Evolutionary conservation across 106 monocot species (phyloP).

Genomic region (Dioscorea dumetorum): DNA sequence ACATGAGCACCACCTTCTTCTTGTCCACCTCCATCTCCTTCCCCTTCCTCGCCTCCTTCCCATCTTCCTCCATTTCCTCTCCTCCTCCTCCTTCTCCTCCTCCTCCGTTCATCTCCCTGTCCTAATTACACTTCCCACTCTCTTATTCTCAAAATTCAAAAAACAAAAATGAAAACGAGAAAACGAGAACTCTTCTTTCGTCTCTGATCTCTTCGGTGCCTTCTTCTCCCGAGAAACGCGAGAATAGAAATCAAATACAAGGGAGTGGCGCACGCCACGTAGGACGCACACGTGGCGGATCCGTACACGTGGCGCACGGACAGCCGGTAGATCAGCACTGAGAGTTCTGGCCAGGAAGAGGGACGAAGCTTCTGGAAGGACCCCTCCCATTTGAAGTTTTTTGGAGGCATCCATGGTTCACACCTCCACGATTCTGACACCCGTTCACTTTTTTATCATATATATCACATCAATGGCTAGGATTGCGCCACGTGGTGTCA

Average conservation of each 20-base stretch:
- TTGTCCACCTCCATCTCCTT: constrained; percentile 9
- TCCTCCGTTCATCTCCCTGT: constrained; percentile 11
- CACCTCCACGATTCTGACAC: neutral
- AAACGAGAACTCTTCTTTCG: neutral
- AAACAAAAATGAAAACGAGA: neutral
- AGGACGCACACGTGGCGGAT: constrained; percentile 25
- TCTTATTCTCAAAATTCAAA: neutral
- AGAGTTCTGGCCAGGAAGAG: constrained; percentile 41
- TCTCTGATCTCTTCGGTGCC: neutral
- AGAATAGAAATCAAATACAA: constrained; percentile 21
- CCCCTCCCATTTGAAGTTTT: neutral
- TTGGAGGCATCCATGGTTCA: neutral
- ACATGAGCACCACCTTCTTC: constrained; percentile 84
- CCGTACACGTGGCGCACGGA: constrained; percentile 29
- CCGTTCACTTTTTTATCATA: neutral
- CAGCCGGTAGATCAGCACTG: constrained; percentile 15
- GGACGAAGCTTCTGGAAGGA: constrained; percentile 61
- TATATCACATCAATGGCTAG: too few species aligned
- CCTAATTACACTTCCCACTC: neutral
- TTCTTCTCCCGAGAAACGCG: too few species aligned
- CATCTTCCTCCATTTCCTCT: constrained; percentile 20
- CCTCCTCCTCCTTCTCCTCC: constrained; percentile 29
- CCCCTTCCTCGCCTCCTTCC: constrained; percentile 3
- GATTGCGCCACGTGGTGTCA: too few species aligned
- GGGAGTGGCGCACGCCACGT: constrained; percentile 35